Evolutionary conservation across 1,139 yeast species (phyloP).

Genomic region (Geotrichum phurueaensis): DNA sequence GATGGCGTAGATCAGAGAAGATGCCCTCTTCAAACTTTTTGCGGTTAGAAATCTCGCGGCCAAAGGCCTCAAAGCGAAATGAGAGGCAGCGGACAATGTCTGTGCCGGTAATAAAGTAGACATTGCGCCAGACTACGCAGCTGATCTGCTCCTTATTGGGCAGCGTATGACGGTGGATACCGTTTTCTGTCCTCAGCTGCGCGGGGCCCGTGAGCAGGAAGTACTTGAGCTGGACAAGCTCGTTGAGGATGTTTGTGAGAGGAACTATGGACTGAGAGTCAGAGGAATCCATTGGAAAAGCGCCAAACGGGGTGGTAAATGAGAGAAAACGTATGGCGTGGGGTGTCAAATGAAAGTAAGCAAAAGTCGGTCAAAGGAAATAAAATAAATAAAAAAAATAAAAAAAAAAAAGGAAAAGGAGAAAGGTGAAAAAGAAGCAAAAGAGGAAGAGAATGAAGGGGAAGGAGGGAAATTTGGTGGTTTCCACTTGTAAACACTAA

Average conservation of each 20-base stretch:
- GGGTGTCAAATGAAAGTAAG: not conserved
- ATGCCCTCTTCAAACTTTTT: conserved; percentile 97
- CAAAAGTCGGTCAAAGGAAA: not conserved
- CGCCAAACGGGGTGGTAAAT: not conserved
- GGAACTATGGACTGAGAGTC: conserved; percentile 9
- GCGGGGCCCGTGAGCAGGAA: conserved; percentile 17
- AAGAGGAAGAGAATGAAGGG: not conserved
- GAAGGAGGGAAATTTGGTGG: not conserved
- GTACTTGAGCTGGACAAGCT: conserved; percentile 16
- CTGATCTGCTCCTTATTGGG: conserved; percentile 86
- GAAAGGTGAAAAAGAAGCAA: not conserved
- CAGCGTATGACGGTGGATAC: conserved; percentile 44
- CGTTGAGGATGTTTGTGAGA: conserved; percentile 14
- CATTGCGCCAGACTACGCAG: conserved; percentile 88
- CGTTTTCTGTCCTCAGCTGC: conserved; percentile 13
- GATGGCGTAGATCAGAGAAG: conserved; percentile 79
- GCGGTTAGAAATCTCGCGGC: conserved; percentile 73
- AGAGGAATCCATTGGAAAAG: not conserved
- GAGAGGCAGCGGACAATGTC: conserved; percentile 91
- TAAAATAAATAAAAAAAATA: no score
- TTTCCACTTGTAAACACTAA: not conserved
- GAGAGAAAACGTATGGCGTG: not conserved
- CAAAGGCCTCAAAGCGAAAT: conserved; percentile 85
- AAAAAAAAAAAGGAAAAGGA: no score
- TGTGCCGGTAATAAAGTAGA: conserved; percentile 89